Conservation (phyloP, 441 rosid species). For the Macaranga tanarius region DNA sequence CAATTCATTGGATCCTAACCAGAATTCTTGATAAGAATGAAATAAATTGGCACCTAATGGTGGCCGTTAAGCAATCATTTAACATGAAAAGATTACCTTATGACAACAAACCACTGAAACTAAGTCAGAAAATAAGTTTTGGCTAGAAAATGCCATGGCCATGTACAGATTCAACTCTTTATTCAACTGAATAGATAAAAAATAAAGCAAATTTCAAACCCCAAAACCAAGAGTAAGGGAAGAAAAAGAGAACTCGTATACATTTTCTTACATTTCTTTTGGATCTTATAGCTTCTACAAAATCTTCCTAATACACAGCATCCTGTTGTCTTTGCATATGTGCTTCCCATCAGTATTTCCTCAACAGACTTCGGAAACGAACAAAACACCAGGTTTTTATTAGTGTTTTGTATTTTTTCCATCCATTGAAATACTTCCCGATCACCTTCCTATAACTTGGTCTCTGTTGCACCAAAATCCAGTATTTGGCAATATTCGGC, state of each 20-base stretch:
- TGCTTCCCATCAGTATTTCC: constrained; percentile 36
- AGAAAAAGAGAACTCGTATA: no score
- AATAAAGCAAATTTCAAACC: no score
- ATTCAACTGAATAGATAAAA: neutral
- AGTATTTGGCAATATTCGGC: constrained; percentile 64
- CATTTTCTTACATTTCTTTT: neutral
- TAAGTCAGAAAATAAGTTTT: neutral
- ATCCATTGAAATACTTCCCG: constrained; percentile 73
- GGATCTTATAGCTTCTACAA: neutral
- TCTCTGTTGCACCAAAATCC: constrained; percentile 63
- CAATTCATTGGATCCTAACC: no score
- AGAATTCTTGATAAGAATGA: no score
- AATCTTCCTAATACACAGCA: neutral
- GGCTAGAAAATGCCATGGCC: neutral
- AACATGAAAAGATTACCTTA: no score
- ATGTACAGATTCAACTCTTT: neutral
- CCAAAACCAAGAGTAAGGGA: neutral
- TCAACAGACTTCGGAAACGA: constrained; percentile 45
- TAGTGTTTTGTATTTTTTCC: constrained; percentile 75
- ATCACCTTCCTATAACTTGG: constrained; percentile 70
- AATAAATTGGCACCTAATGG: no score
- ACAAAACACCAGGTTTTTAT: constrained; percentile 68
- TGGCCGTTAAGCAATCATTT: no score
- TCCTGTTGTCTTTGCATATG: neutral
- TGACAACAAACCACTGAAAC: no score